Base-by-base conservation (phyloP, 75 land plant species). In the Pinus tabuliformis region DNA sequence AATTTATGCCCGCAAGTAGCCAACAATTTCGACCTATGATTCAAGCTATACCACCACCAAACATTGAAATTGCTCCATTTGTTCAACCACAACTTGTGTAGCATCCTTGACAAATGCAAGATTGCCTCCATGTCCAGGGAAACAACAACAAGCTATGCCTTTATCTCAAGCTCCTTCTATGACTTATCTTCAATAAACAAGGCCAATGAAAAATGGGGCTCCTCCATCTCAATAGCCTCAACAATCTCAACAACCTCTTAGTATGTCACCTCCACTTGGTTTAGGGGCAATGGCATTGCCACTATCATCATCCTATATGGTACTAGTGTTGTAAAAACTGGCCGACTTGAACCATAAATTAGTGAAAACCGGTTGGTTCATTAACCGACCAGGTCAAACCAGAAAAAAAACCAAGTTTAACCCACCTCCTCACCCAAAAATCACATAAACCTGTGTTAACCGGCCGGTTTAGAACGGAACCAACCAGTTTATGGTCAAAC, bases 81-180 rank as follows among this genome's bases (percentile, higher is more conserved):
- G 80, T 57, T 45, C 85, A 82, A 61, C 74, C 20, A 63, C 91
- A 83, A 52, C 81, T 57, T 6, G 73, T 56, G 6, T 90, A 82
- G 22, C 90, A 76, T 81, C 70, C 88, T 62, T 93, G 86, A 79
- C 58, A 83, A 54, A 62, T 81, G 81, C 94, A 84, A 72, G 85
- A 84, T 76, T 83, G n/a, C 84, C 79, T 58, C 82, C 84, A 22
- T 75, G 77, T 56, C 80, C 90, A 54, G 57, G 56, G 26, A 89
- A 80, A 57, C 82, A 81, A 16, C 81, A 59, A 17, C 86, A 83
- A 21, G 64, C 24, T 58, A 75, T 78, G 30, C 80, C 90, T 49
- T 58, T 82, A 1, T 77, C 84, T 58, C 94, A 87, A 60, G 59
- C 73, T 57, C 72, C 80, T 16, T 84, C 82, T 22, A 62, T 74